Evolutionary conservation across 2,329 filamentous ascomycete genomes (phyloP), one percentile per base, ranked within the genome.

Genomic region (Fusarium secorum): DNA sequence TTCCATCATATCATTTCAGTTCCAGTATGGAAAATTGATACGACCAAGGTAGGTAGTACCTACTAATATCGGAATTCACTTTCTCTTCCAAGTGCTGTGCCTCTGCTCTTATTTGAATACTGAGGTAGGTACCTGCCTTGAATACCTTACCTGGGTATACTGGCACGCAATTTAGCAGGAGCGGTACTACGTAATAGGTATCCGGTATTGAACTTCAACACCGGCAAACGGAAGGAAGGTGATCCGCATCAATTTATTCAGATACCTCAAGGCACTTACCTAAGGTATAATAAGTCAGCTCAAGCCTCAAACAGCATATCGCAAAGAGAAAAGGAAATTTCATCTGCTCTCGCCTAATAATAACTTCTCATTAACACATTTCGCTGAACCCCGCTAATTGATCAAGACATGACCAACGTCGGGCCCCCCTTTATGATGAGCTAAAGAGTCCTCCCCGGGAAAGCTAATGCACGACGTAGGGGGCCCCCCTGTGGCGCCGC

Each of bases 381-480:
- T 54, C 42, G 28, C 39, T 38, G 44, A 58, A 28, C 44, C 45
- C 59, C 44, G 26, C 38, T 42, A 48, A 44, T 48, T 38, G 30
- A 49, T 33, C 53, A 52, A 60, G 28, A 61, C 55, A 48, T 28
- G 44, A 33, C 36, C 30, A 58, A 53, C 45, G 42, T 42, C 46
- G 30, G 36, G 22, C 35, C 49, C 62, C 61, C 44, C 46, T 55
- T 65, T 44, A 32, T 49, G 33, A 58, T 65, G 38, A 54, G 61
- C 70, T 68, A 68, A 69, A 62, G 42, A 66, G 59, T 44, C 60
- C 60, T 74, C 68, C 70, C 70, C 70, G 70, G 70, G 70, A 72
- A 70, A 54, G 58, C 70, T 72, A 72, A 72, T 72, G 70, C 70
- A 70, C 26, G 38, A 33, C 46, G 66, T 39, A 38, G 41, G 24